Conservation (phyloP, 495 filamentous ascomycete species). For the Penicillium salamii region DNA sequence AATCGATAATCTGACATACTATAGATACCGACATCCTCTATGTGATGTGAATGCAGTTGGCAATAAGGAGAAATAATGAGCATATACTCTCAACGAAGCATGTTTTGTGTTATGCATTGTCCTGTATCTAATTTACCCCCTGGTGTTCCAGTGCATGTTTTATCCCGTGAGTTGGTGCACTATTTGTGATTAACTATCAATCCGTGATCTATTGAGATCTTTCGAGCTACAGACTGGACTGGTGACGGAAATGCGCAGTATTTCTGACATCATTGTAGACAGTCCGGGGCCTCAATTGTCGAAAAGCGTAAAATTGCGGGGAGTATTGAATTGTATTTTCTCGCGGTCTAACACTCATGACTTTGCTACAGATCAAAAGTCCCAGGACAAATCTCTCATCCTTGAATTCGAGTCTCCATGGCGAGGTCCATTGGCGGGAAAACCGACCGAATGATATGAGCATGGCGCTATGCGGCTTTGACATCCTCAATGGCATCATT, state of each 20-base stretch:
- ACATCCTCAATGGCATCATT: conserved; percentile 1
- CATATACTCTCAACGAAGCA: background rate
- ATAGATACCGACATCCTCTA: conserved; percentile 63
- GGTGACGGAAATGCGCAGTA: conserved; percentile 8
- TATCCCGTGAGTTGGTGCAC: conserved; percentile 5
- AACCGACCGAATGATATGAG: conserved; percentile 5
- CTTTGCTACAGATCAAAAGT: background rate
- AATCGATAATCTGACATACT: conserved; percentile 5
- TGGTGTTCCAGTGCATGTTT: conserved; percentile 14
- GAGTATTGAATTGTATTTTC: background rate
- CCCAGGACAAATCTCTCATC: background rate
- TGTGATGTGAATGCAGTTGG: conserved; percentile 51
- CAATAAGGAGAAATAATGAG: background rate
- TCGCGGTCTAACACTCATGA: background rate
- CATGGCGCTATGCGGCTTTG: background rate
- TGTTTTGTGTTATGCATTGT: conserved; percentile 12
- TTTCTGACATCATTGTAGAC: conserved; percentile 20
- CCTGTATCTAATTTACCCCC: conserved; percentile 23
- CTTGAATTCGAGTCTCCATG: background rate
- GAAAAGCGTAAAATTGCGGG: too few relatives aligned
- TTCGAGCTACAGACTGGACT: background rate
- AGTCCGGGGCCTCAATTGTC: too few relatives aligned
- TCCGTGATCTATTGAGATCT: background rate
- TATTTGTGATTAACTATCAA: conserved; percentile 15
- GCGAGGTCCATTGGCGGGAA: conserved; percentile 11